Percentiles rank a stretch among this genome's conserved stretches.
These are phyloP conservation scores for Achlya hypogyna DNA, from an alignment of 352 stramenopile species.

Conservation along the genomic window DNA sequence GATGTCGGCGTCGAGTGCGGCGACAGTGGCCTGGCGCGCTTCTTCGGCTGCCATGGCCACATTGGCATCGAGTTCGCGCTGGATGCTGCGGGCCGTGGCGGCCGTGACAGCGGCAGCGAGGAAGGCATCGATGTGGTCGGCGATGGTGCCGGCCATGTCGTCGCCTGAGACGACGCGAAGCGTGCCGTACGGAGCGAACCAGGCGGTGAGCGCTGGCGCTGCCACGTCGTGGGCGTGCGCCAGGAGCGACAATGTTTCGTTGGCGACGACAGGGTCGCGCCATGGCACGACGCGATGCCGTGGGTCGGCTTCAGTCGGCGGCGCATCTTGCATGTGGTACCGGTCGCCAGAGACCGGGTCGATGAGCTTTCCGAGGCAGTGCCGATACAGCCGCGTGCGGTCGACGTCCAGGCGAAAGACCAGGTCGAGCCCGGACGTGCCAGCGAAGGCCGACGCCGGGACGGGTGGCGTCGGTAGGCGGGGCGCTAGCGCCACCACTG, in stretches of 20 bases:
- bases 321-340: slow-evolving; percentile 42
- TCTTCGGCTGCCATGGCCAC: slow-evolving; percentile 26
- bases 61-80: not conserved
- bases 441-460: slow-evolving; percentile 39
- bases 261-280: slow-evolving; percentile 34
- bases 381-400: slow-evolving; percentile 31
- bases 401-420: slow-evolving; percentile 54
- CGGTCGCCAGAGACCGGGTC: slow-evolving; percentile 33
- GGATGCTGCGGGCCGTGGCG: too few species aligned
- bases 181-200: slow-evolving; percentile 4
- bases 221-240: slow-evolving; percentile 30
- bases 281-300: slow-evolving; percentile 44
- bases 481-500: slow-evolving; percentile 40
- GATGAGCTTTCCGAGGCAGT: slow-evolving; percentile 50
- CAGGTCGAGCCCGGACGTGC: slow-evolving; percentile 61
- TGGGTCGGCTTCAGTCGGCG: slow-evolving; percentile 34
- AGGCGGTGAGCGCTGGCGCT: slow-evolving; percentile 24
- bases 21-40: slow-evolving; percentile 28
- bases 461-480: slow-evolving; percentile 29
- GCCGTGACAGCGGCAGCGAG: slow-evolving; percentile 19
- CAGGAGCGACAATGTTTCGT: slow-evolving; percentile 48
- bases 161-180: slow-evolving; percentile 24
- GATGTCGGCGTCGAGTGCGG: slow-evolving; percentile 32
- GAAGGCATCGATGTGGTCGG: slow-evolving; percentile 23
- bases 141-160: slow-evolving; percentile 5